Evolutionary conservation across 164 flowering plant species (phyloP), one percentile per base, ranked within the genome.

Genomic region (Piper betle): DNA sequence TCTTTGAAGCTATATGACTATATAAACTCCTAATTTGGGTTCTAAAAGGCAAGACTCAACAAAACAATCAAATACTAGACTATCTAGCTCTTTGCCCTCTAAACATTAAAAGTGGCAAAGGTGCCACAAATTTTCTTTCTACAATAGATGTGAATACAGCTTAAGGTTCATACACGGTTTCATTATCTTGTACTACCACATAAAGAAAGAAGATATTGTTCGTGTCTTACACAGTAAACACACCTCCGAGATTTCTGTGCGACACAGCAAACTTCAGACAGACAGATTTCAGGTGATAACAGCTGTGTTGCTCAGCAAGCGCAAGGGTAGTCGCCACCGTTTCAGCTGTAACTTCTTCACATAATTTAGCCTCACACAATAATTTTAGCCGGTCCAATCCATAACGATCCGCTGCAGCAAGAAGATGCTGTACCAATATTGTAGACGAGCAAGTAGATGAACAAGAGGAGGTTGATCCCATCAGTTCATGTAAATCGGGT

Each of bases 391-490:
- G 75, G 55, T 86, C 96, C 69, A 91, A 67, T 68, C 82, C 82
- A 69, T 77, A 91, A 15, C 87, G 87, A 67, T 91, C 96, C 55
- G 97, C 86, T 39, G 86, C 97, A 72, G 91, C 96, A 70, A 91
- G 70, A 17, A 91, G 77, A 78, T 91, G 97, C 33, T 25, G 33
- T 68, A 82, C 81, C 87, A 88, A 74, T 70, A 71, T 72, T 7
- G 83, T 79, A 37, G 79, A 77, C 18, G 86, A 66, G 69, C 80
- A 75, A 25, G 62, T 25, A 25, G 33, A 25, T 25, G 33, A 25
- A 25, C 33, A 25, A 2, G 33, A 25, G 33, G 33, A 72, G 19
- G 62, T 63, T 57, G 85, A 77, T 59, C 85, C 83, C 40, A 73
- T 66, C 39, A 79, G 64, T 65, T 84, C 91, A 64, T 25, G 33